Evolutionary conservation across 176 grass and related monocot species (phyloP), one percentile per base, ranked within the genome.

Genomic region (Carex parvula): DNA sequence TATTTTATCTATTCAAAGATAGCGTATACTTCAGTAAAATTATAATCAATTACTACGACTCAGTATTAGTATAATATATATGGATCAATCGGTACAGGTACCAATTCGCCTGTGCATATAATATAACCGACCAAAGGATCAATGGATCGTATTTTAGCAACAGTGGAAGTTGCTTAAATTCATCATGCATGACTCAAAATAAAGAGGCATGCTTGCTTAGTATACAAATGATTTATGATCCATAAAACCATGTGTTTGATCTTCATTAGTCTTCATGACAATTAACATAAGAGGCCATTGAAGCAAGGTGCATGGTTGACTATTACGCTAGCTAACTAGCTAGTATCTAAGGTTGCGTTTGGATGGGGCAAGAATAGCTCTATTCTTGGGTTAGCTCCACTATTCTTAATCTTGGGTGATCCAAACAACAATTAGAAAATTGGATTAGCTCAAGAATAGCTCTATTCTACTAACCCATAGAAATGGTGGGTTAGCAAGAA

Each of bases 271-370:
- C 26, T 57, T 8, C 50, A 78, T 55, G 73, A 57, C 5, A 56
- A n/a, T n/a, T n/a, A n/a, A 6, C 52, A 78, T 78, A 76, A 55
- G 5, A 32, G 0, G 24, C 15, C 52, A 57, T 78, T 78, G 73
- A 78, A 78, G 52, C 73, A 78, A n/a, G 52, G 50, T 78, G 52
- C 50, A 77, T 53, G 13, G 22, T 77, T 77, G 71, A 76, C 46
- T 55, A 76, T n/a, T 55, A 76, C 18, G 22, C 3, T 16, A 22
- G 26, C 70, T 15, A 46, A 7, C 39, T 41, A 46, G 8, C 39
- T 41, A 46, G 8, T 9, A 9, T 46, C 44, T 46, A n/a, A n/a
- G n/a, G n/a, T n/a, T n/a, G n/a, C n/a, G n/a, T n/a, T n/a, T n/a
- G n/a, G n/a, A n/a, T n/a, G n/a, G n/a, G n/a, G n/a, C n/a, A n/a